These are phyloP conservation scores for Ensete glaucum DNA, from an alignment of 176 grass and related monocot genomes.

Conservation along the genomic window DNA sequence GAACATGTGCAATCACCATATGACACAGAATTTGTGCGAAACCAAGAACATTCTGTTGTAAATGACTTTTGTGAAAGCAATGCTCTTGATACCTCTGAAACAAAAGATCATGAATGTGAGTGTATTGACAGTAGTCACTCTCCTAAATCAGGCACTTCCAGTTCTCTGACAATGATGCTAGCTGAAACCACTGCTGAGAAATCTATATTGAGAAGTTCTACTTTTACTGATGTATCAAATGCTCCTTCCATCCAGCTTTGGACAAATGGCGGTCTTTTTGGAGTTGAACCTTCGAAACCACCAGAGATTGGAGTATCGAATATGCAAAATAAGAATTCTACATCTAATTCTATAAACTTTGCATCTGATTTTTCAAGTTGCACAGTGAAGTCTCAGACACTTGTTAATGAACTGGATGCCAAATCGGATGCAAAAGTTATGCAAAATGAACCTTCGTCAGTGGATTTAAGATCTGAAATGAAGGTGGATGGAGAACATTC, in stretches of 20 bases:
- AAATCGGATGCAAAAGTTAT: constrained; percentile 24
- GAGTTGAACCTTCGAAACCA: constrained; percentile 92
- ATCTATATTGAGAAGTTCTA: constrained; percentile 19
- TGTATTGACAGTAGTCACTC: constrained; percentile 23
- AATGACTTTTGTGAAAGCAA: constrained; percentile 35
- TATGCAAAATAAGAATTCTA: constrained; percentile 32
- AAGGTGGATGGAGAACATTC: constrained; percentile 30
- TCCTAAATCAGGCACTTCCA: constrained; percentile 23
- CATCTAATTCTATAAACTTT: constrained; percentile 27
- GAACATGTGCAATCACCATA: constrained; percentile 13
- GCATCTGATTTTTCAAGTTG: constrained; percentile 21
- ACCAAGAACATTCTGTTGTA: constrained; percentile 20
- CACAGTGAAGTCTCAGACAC: not conserved
- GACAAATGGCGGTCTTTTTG: constrained; percentile 98
- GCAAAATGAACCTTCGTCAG: constrained; percentile 26
- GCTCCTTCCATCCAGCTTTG: constrained; percentile 68
- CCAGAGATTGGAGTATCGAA: constrained; percentile 45
- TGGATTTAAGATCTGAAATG: constrained; percentile 27
- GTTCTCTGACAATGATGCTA: constrained; percentile 12
- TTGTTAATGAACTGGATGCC: not conserved
- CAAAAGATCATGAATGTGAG: constrained; percentile 20
- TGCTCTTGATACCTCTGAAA: constrained; percentile 23
- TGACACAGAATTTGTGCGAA: constrained; percentile 12
- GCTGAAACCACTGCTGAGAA: constrained; percentile 12
- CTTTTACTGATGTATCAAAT: constrained; percentile 29